A percentile compares a stretch with the other conserved stretches of the same genome.
Evolutionary conservation across 106 monocot species (phyloP).

Genomic region (Alisma plantagoaquatica): DNA sequence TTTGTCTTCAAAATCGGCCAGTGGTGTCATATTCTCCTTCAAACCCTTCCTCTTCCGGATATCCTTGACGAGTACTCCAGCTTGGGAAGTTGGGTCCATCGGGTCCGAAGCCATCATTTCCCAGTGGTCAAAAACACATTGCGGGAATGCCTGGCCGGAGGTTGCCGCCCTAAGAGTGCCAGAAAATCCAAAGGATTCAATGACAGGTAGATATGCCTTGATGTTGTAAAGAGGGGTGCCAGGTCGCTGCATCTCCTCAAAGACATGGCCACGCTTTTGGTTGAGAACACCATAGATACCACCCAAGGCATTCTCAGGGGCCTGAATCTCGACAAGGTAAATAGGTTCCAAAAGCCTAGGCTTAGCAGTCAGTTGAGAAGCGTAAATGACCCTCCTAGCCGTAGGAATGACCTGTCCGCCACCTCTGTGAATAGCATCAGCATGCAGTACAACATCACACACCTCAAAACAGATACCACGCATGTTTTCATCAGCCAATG

Average conservation of each 20-base stretch:
- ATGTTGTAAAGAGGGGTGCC: constrained; percentile 46
- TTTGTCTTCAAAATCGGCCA: constrained; percentile 38
- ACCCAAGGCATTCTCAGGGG: constrained; percentile 33
- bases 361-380: constrained; percentile 33
- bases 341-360: constrained; percentile 35
- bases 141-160: constrained; percentile 36
- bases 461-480: constrained; percentile 39
- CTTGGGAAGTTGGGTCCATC: constrained; percentile 14
- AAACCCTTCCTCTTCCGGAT: constrained; percentile 42
- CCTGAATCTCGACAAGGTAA: constrained; percentile 39
- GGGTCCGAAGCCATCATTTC: constrained; percentile 39
- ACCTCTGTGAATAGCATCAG: constrained; percentile 42
- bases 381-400: constrained; percentile 31
- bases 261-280: constrained; percentile 39
- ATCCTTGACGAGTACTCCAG: constrained; percentile 13
- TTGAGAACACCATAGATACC: constrained; percentile 41
- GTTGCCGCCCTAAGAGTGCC: constrained; percentile 29
- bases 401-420: constrained; percentile 42
- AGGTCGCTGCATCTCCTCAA: constrained; percentile 38
- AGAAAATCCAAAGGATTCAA: constrained; percentile 38
- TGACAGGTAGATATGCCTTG: constrained; percentile 39
- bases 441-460: constrained; percentile 38
- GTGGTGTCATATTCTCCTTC: constrained; percentile 37
- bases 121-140: constrained; percentile 44
- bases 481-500: constrained; percentile 39